Percentiles rank a stretch among this genome's conserved stretches.
phyloP scores from a whole-genome alignment of 495 filamentous ascomycete species.

The Usnea hakonensis region DNA sequence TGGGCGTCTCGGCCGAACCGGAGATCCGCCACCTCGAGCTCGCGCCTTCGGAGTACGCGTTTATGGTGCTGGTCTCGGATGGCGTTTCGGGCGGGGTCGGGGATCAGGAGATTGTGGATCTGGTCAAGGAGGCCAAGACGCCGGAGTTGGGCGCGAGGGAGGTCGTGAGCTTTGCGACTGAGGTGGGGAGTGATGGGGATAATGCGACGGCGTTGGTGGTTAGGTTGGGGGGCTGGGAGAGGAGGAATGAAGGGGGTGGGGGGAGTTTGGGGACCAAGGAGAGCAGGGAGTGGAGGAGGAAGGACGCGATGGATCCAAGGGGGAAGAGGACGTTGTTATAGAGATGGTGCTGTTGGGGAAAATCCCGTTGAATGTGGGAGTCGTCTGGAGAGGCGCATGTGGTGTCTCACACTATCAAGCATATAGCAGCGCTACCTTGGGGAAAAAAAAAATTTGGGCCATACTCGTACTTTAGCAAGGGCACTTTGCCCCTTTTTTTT shows the following conservation, averaged over 20 bases:
- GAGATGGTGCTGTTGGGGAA: no score
- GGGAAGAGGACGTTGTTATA: slow-evolving; percentile 47
- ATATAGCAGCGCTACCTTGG: no score
- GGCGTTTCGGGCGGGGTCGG: slow-evolving; percentile 73
- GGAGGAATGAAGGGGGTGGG: slow-evolving; percentile 76
- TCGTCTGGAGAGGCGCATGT: not conserved
- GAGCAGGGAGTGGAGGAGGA: slow-evolving; percentile 72
- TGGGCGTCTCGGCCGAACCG: slow-evolving; percentile 90
- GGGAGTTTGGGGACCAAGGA: slow-evolving; percentile 88
- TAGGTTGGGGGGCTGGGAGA: slow-evolving; percentile 89
- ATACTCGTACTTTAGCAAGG: no score
- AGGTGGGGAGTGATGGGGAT: slow-evolving; percentile 62
- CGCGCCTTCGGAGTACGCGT: slow-evolving; percentile 71
- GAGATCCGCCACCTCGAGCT: slow-evolving; percentile 71
- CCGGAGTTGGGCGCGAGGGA: slow-evolving; percentile 75
- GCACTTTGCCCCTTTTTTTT: no score
- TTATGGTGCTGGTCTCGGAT: slow-evolving; percentile 80
- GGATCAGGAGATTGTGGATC: slow-evolving; percentile 93
- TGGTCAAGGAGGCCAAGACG: slow-evolving; percentile 86
- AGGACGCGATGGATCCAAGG: slow-evolving; percentile 79
- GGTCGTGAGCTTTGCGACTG: slow-evolving; percentile 78
- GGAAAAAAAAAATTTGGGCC: no score
- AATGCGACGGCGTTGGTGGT: slow-evolving; percentile 95
- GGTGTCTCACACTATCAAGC: no score
- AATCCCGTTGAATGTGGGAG: not conserved